Conservation (phyloP, 345 rosid genomes). For the Bruguiera parviflora region DNA sequence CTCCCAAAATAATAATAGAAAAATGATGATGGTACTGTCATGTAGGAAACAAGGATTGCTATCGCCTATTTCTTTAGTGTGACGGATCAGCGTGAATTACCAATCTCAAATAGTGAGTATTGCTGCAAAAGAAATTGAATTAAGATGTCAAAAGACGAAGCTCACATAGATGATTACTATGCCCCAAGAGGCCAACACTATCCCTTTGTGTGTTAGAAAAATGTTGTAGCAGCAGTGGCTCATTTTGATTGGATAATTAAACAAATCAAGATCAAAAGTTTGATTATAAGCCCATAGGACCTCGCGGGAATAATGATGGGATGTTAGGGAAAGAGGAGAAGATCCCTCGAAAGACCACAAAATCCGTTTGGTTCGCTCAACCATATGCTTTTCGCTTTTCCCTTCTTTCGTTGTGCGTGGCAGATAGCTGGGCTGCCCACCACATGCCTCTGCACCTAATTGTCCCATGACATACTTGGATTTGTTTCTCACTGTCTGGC, state of each 20-base stretch:
- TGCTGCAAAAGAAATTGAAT: no score
- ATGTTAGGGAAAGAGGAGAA: slow-evolving; percentile 42
- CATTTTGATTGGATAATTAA: slow-evolving; percentile 1
- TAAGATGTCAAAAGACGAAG: no score
- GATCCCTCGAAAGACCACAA: slow-evolving; percentile 86
- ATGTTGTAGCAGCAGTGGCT: no score
- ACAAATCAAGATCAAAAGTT: slow-evolving; percentile 10
- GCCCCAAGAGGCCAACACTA: no score
- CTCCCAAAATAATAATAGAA: no score
- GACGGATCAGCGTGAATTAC: no score
- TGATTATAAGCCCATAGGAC: slow-evolving; percentile 10
- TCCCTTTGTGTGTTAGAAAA: no score
- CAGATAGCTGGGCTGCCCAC: slow-evolving; percentile 42
- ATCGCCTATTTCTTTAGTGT: no score
- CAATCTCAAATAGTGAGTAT: no score
- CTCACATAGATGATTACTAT: no score
- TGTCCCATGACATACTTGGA: background rate
- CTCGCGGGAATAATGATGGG: slow-evolving; percentile 43
- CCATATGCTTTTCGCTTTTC: slow-evolving; percentile 34
- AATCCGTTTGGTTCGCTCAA: slow-evolving; percentile 63
- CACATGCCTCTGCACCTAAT: slow-evolving; percentile 47
- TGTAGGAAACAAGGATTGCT: no score
- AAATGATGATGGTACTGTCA: no score
- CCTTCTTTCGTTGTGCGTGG: slow-evolving; percentile 1
- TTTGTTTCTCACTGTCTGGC: background rate